Percentiles rank a stretch among this genome's conserved stretches.
These are phyloP conservation scores for Aspergillus latus DNA, from an alignment of 2,329 filamentous ascomycete species.

Conservation along the genomic window DNA sequence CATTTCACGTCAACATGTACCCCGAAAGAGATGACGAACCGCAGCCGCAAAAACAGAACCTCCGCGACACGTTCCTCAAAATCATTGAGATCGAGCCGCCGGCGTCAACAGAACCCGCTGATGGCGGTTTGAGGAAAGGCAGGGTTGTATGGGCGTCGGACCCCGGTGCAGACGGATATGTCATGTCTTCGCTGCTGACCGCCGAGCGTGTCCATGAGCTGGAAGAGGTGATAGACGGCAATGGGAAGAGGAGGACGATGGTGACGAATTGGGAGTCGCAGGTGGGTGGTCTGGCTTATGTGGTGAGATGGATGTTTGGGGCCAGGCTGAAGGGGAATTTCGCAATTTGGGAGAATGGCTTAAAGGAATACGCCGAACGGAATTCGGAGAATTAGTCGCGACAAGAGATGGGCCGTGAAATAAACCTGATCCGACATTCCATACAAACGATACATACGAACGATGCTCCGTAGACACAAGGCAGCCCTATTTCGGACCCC, in stretches of 20 bases:
- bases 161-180: conserved; percentile 29
- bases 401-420: neutral
- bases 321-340: conserved; percentile 39
- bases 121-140: conserved; percentile 10
- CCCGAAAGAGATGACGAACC: conserved; percentile 25
- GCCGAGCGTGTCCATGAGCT: conserved; percentile 52
- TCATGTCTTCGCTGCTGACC: conserved; percentile 38
- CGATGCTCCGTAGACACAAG: too few relatives aligned
- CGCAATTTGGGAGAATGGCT: conserved; percentile 41
- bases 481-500: neutral
- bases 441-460: neutral
- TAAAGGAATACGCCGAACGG: conserved; percentile 44
- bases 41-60: conserved; percentile 25
- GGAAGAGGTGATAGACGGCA: conserved; percentile 31
- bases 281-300: conserved; percentile 42
- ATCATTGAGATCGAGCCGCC: conserved; percentile 38
- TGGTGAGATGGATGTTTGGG: conserved; percentile 45
- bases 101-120: conserved; percentile 7
- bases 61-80: conserved; percentile 19
- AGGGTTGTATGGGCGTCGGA: conserved; percentile 33
- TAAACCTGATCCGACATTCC: neutral
- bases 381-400: neutral
- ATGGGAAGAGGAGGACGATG: conserved; percentile 28
- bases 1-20: conserved; percentile 46
- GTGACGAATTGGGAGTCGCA: conserved; percentile 49